Base-by-base conservation (phyloP, 805 yeast species). In the Lachancea fermentati region DNA sequence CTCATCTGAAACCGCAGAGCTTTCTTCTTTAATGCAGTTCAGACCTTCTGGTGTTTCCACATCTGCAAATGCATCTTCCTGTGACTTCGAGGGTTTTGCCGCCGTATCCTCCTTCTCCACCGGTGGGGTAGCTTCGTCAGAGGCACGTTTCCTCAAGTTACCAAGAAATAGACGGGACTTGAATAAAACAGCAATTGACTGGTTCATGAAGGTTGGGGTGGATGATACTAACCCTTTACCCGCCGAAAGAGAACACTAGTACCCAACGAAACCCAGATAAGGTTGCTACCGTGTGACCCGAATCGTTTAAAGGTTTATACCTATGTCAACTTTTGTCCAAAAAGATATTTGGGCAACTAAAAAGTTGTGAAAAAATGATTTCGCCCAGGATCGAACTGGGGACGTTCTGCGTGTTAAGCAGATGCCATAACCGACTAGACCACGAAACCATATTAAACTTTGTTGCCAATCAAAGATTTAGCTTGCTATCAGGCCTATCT, bases 351-450 rank as follows among this genome's bases (percentile, higher is more conserved):
- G 26, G 7, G 26, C n/a, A n/a, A n/a, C n/a, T n/a, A n/a, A n/a
- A 22, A 7, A 22, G 7, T 11, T 22, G 51, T 55, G 66, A 68
- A 71, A 60, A 62, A 61, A 52, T 88, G 96, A 87, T 83, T 86
- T 81, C 84, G 89, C 97, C 97, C 97, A 89, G 97, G 97, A 87
- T 91, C 96, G 97, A 91, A 91, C 97, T 88, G 96, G 97, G 96
- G 97, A 91, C 97, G 89, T 85, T 85, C 93, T 87, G 96, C 96
- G 97, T 89, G 97, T 89, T 87, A 88, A 86, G 96, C 96, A 88
- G 93, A 85, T 85, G 96, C 95, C 96, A 89, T 89, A 79, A 88
- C 96, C 96, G 71, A 88, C 96, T 88, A 88, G 96, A 88, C 97
- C 96, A 88, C 88, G 81, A 79, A 81, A 80, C 93, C 93, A 65